Evolutionary conservation across 139 green algal species (phyloP).

Genomic region (Chlamydomonas sphaeroides): DNA sequence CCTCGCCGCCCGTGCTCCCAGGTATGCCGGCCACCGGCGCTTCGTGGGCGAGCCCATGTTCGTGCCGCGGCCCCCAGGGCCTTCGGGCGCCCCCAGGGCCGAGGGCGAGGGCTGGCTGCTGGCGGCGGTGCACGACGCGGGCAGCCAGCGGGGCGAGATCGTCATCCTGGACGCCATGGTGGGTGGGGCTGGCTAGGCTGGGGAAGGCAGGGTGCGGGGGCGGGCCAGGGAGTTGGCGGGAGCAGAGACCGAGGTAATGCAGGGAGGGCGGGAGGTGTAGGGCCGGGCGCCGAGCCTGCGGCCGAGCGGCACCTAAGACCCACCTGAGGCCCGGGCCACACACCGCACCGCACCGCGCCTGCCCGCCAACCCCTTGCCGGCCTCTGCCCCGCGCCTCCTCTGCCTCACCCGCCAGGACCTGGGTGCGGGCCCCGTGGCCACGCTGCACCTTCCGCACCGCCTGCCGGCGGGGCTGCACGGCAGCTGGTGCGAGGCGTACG

Average conservation of each 20-base stretch:
- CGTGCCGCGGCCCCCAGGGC: slow-evolving; percentile 66
- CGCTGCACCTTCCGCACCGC: slow-evolving; percentile 67
- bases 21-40: slow-evolving; percentile 45
- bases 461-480: slow-evolving; percentile 70
- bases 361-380: not conserved
- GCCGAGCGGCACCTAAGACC: too few species aligned
- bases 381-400: not conserved
- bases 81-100: not conserved
- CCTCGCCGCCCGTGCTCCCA: not conserved
- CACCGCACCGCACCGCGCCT: too few species aligned
- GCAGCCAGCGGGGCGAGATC: slow-evolving; percentile 39
- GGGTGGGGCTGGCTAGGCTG: not conserved
- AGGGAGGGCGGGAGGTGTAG: too few species aligned
- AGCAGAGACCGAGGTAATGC: too few species aligned
- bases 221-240: too few species aligned
- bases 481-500: slow-evolving; percentile 41
- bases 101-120: slow-evolving; percentile 84
- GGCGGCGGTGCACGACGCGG: slow-evolving; percentile 68
- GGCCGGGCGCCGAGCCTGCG: too few species aligned
- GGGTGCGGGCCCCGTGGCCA: slow-evolving; percentile 58
- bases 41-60: slow-evolving; percentile 78
- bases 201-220: not conserved
- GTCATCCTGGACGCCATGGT: slow-evolving; percentile 63
- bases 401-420: slow-evolving; percentile 21
- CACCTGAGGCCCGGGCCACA: too few species aligned